phyloP scores from a whole-genome alignment of 768 basidiomycete species.

The Kwoniella europaea region DNA sequence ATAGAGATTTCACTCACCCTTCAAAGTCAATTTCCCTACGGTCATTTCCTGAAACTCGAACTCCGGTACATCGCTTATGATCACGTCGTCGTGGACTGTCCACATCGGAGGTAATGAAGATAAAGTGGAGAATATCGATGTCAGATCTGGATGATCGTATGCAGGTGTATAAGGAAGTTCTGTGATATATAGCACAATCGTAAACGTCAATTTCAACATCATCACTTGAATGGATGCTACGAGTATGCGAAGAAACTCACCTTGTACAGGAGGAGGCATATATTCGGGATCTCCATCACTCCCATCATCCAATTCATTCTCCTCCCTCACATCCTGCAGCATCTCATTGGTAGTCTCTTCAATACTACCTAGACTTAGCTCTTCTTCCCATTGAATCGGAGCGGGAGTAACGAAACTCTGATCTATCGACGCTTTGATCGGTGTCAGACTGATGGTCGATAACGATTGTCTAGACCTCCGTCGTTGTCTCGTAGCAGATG shows the following conservation, averaged over 20 bases:
- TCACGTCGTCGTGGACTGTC: constrained; percentile 10
- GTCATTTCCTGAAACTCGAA: constrained; percentile 5
- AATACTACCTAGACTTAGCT: constrained; percentile 36
- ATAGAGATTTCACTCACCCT: constrained; percentile 2
- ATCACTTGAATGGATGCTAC: too few species aligned
- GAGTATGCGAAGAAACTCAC: neutral
- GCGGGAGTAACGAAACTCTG: constrained; percentile 39
- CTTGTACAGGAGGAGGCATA: constrained; percentile 22
- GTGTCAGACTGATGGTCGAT: constrained; percentile 22
- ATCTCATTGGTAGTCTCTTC: constrained; percentile 22
- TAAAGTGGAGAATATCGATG: constrained; percentile 11
- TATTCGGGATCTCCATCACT: constrained; percentile 61
- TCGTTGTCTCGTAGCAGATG: constrained; percentile 40
- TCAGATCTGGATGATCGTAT: constrained; percentile 22
- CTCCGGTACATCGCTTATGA: constrained; percentile 8
- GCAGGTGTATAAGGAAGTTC: constrained; percentile 25
- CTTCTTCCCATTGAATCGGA: constrained; percentile 45
- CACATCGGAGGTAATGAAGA: constrained; percentile 18
- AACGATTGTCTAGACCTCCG: constrained; percentile 38
- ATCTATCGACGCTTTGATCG: constrained; percentile 23
- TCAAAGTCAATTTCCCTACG: neutral
- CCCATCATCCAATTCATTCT: constrained; percentile 40
- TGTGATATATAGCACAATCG: neutral
- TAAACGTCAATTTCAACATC: neutral
- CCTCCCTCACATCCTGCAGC: constrained; percentile 23